Base-by-base conservation (phyloP, 345 rosid species). In the Citrus hindsii region DNA sequence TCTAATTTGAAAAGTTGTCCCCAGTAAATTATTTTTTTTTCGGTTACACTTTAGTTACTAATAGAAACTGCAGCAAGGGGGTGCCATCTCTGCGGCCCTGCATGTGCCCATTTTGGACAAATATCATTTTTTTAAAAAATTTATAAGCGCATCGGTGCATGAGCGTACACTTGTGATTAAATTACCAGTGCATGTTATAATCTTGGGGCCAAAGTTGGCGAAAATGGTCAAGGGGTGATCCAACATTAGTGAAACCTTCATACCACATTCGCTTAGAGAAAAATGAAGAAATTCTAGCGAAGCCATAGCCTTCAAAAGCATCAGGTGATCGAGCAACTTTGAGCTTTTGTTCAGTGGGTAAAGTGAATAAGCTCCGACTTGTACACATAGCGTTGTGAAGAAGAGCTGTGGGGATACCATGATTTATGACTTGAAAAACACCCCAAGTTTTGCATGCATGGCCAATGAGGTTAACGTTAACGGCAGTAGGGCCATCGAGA, bases 191-290 rank as follows among this genome's bases (percentile, higher is more conserved):
- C 61, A 80, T 33, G 82, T 32, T 64, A 87, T 82, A 80, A 82
- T 89, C 91, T 27, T 74, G 85, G 14, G 98, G 98, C 98, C 99
- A 96, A 65, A 96, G 92, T 80, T 84, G 89, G 75, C 86, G 85
- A 46, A 93, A 93, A 73, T 96, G 93, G 14, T 92, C 92, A 27
- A 80, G 67, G 0, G 97, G 97, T 13, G 98, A 90, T 46, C 94
- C 98, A 27, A 83, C 74, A 30, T 92, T 77, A 62, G 99, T 94
- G 89, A 96, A 96, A 12, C 99, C 98, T 79, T 96, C 97, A 19
- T 95, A 96, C 99, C 99, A 96, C 97, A 96, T 90, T 67, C 81
- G 87, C 90, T 96, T 96, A 7, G 90, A 82, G 78, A 96, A 96
- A 78, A 91, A 92, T n/a, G 92, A 82, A 10, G 98, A 87, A 27